A percentile compares a stretch with the other conserved stretches of the same genome.
phyloP scores from a whole-genome alignment of 1,139 yeast genomes.

The Geotrichum carabidarum region DNA sequence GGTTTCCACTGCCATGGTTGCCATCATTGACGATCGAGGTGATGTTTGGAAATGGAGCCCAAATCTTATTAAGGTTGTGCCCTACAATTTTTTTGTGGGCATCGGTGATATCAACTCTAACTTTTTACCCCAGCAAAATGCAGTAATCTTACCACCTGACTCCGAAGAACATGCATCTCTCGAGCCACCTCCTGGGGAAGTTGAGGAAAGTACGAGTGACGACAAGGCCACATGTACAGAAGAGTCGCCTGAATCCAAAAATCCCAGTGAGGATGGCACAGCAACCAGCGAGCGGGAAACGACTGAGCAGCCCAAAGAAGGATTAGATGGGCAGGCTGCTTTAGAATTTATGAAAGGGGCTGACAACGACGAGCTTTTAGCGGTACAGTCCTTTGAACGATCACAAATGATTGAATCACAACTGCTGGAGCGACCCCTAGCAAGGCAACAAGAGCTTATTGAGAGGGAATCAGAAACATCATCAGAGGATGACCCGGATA shows the following conservation, averaged over 20 bases:
- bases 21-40: constrained; percentile 93
- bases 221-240: constrained; percentile 5
- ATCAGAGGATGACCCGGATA: background rate
- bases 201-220: constrained; percentile 1
- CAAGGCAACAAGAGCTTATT: constrained; percentile 71
- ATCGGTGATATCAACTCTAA: constrained; percentile 96
- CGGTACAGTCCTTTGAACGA: constrained; percentile 46
- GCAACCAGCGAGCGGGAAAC: constrained; percentile 6
- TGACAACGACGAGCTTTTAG: constrained; percentile 28
- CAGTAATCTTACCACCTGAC: constrained; percentile 34
- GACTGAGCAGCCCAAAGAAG: constrained; percentile 19
- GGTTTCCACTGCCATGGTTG: constrained; percentile 94
- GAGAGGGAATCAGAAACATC: constrained; percentile 41
- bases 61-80: constrained; percentile 84
- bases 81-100: constrained; percentile 93
- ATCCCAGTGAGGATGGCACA: constrained; percentile 5
- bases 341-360: constrained; percentile 14
- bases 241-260: constrained; percentile 4
- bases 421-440: constrained; percentile 73
- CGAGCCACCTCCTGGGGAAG: constrained; percentile 3
- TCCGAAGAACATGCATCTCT: background rate
- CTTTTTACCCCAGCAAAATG: constrained; percentile 76
- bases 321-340: constrained; percentile 8
- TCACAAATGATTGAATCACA: constrained; percentile 59
- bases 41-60: constrained; percentile 99